phyloP scores from a whole-genome alignment of 345 rosid genomes.

The Gossypium arboreum region DNA sequence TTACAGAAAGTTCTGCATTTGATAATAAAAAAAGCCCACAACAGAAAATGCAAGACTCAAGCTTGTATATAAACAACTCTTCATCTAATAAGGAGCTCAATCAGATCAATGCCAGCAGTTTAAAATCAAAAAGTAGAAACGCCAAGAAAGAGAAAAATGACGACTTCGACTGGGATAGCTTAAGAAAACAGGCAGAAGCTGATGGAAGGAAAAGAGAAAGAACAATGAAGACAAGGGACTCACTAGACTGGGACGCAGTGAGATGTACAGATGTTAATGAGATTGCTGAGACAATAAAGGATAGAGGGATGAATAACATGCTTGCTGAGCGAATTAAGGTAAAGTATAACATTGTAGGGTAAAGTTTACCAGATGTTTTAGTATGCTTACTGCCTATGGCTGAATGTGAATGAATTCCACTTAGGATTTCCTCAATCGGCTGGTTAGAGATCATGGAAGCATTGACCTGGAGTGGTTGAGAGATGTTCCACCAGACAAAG shows the following conservation, averaged over 20 bases:
- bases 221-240: constrained; percentile 56
- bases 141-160: constrained; percentile 44
- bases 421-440: constrained; percentile 82
- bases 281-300: constrained; percentile 72
- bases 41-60: constrained; percentile 31
- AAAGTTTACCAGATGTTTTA: neutral
- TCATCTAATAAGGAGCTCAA: constrained; percentile 31
- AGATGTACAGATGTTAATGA: constrained; percentile 54
- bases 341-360: constrained; percentile 1
- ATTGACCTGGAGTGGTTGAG: constrained; percentile 94
- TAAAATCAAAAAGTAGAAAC: constrained; percentile 45
- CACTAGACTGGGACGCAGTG: constrained; percentile 85
- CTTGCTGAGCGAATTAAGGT: constrained; percentile 93
- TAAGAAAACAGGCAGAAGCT: constrained; percentile 56
- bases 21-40: constrained; percentile 25
- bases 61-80: constrained; percentile 24
- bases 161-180: constrained; percentile 70
- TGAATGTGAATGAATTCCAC: constrained; percentile 25
- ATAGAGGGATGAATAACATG: constrained; percentile 85
- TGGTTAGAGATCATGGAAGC: constrained; percentile 68
- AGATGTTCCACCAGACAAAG: constrained; percentile 82
- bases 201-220: constrained; percentile 50
- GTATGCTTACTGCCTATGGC: neutral
- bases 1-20: constrained; percentile 35
- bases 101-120: constrained; percentile 27